Base-by-base conservation (phyloP, 208 protist genomes). In the Trypanosoma boissoni region DNA sequence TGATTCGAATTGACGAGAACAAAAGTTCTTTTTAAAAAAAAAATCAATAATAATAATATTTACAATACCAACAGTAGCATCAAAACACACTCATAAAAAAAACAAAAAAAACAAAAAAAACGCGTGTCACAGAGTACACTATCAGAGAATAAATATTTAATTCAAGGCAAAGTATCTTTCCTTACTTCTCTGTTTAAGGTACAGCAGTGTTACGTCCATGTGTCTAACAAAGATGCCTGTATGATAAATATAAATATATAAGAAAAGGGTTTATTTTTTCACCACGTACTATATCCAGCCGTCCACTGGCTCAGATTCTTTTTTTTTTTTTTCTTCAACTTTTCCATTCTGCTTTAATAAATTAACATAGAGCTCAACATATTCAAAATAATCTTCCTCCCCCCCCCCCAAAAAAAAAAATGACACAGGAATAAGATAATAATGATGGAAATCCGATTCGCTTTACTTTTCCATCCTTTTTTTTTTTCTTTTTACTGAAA, bases 11-110 rank as follows among this genome's bases (percentile, higher is more conserved):
- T 51, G 41, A 52, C 34, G 36, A 29, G 57, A 73, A 20, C 65
- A 60, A 1, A 58, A 41, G 8, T 1, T 42, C 2, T 44, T 27
- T 23, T 60, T 61, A 37, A 61, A 53, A 14, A 61, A 46, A 55
- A 61, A 43, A 53, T 39, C 48, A 66, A 55, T 49, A 24, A 46
- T 20, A 49, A 58, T 49, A 57, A 55, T 34, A 58, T 39, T 39
- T 48, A 61, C 20, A 20, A 61, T 23, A 12, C 4, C 9, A 34
- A 52, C 12, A 36, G 52, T 24, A 56, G 10, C 48, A 55, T 34
- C 24, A 41, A 28, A 54, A 16, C 16, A 50, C 20, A 42, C 36
- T 21, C 48, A 23, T 43, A 34, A 21, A 55, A 36, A 31, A 14
- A n/a, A n/a, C n/a, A 28, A 50, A 31, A n/a, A n/a, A 54, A 39